phyloP scores from a whole-genome alignment of 805 yeast species.

The Barnettozyma salicaria region DNA sequence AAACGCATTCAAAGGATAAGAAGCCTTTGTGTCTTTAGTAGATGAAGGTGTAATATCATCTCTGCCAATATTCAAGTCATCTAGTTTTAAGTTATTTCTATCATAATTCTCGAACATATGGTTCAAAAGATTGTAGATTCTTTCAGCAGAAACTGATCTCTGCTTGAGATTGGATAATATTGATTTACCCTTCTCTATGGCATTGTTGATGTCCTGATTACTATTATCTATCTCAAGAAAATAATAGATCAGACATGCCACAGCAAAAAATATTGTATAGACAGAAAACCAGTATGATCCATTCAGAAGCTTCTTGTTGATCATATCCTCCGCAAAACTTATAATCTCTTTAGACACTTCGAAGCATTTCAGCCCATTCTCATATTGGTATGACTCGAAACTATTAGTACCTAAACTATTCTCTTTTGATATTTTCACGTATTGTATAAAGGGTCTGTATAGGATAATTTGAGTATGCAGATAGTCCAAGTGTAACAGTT shows the following conservation, averaged over 20 bases:
- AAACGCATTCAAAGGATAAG: conserved; percentile 12
- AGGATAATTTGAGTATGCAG: conserved; percentile 78
- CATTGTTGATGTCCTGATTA: conserved; percentile 49
- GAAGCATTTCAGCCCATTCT: conserved; percentile 79
- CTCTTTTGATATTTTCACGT: conserved; percentile 31
- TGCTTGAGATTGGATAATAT: conserved; percentile 65
- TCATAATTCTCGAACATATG: conserved; percentile 74
- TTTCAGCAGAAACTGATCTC: conserved; percentile 67
- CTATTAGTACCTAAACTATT: conserved; percentile 41
- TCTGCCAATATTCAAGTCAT: conserved; percentile 15
- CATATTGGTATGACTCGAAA: conserved; percentile 41
- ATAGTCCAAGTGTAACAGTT: conserved; percentile 65
- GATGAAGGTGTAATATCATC: background rate
- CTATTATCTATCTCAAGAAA: conserved; percentile 39
- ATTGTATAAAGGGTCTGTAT: conserved; percentile 86
- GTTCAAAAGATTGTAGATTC: conserved; percentile 75
- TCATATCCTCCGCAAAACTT: conserved; percentile 73
- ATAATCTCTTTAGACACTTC: conserved; percentile 79
- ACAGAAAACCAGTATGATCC: conserved; percentile 95
- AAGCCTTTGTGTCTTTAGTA: background rate
- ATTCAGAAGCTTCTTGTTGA: conserved; percentile 59
- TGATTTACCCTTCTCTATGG: conserved; percentile 74
- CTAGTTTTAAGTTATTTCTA: conserved; percentile 52
- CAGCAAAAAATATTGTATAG: conserved; percentile 87
- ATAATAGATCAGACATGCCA: conserved; percentile 81